Conservation (phyloP, 148 eudicot genomes). For the Fagopyrum homotropicum region DNA sequence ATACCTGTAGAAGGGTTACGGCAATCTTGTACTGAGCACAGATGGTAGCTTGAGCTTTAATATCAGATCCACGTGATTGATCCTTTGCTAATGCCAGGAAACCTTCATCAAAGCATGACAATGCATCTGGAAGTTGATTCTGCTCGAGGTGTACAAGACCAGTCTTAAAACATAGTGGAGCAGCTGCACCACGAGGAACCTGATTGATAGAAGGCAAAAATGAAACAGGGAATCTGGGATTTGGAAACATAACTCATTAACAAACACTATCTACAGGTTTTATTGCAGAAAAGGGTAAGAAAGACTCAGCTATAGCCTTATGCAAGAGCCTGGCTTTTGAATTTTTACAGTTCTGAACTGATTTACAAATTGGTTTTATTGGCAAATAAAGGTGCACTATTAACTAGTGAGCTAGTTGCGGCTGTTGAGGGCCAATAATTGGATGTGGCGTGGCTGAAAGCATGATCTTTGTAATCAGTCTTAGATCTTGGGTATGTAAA, state of each 20-base stretch:
- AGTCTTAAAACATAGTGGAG: conserved; percentile 83
- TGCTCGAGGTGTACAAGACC: conserved; percentile 94
- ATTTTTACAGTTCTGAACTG: not conserved
- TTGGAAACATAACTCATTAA: not conserved
- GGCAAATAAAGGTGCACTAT: not conserved
- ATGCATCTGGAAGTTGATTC: conserved; percentile 93
- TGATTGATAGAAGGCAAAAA: conserved; percentile 18
- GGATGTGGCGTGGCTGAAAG: not conserved
- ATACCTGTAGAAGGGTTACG: conserved; percentile 92
- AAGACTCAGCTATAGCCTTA: not conserved
- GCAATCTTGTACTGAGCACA: conserved; percentile 98
- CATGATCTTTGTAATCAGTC: not conserved
- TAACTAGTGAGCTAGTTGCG: not conserved
- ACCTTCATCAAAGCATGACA: conserved; percentile 97
- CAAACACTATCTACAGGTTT: not conserved
- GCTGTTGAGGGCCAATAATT: not conserved
- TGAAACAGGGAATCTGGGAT: conserved; percentile 13
- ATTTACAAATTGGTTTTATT: not conserved
- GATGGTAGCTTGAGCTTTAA: conserved; percentile 93
- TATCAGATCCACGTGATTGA: conserved; percentile 87
- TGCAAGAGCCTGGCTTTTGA: not conserved
- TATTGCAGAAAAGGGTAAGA: not conserved
- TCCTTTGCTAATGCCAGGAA: conserved; percentile 97
- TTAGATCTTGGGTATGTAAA: not conserved
- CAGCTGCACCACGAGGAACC: conserved; percentile 99